phyloP scores from a whole-genome alignment of 2,329 filamentous ascomycete genomes.

The Celoporthe dispersa region DNA sequence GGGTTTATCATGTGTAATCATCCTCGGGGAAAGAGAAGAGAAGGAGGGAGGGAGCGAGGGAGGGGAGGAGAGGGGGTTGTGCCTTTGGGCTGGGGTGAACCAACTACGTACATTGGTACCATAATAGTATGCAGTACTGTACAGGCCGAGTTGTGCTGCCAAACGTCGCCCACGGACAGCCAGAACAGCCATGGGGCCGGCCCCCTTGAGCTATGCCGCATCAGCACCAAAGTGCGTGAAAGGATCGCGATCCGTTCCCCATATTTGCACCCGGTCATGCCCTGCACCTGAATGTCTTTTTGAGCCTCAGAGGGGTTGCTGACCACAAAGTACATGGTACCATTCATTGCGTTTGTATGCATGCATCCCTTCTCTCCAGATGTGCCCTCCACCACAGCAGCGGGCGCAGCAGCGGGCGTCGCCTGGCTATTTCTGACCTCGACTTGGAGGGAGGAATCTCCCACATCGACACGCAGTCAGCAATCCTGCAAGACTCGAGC shows the following conservation, averaged over 20 bases:
- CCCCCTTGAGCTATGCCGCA: constrained; percentile 2
- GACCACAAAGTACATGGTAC: constrained; percentile 3
- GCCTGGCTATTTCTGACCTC: constrained; percentile 21
- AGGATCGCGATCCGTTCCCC: background rate
- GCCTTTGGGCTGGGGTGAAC: background rate
- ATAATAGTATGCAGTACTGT: background rate
- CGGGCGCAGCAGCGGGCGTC: constrained; percentile 1
- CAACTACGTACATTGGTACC: background rate
- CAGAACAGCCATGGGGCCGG: background rate
- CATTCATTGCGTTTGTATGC: background rate
- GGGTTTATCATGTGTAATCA: background rate
- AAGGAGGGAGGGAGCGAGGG: background rate
- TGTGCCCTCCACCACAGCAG: background rate
- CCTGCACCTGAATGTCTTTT: constrained; percentile 2
- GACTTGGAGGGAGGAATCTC: constrained; percentile 14
- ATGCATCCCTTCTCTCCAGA: constrained; percentile 10
- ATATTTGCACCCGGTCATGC: background rate
- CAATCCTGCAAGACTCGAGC: constrained; percentile 9
- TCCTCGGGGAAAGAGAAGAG: background rate
- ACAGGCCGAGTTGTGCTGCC: too few relatives aligned
- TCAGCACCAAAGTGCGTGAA: background rate
- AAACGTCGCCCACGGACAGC: background rate
- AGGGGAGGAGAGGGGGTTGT: background rate
- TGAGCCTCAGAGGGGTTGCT: constrained; percentile 27
- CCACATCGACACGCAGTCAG: constrained; percentile 5